phyloP scores from a whole-genome alignment of 768 basidiomycete genomes.

The Boletus reticulatus region DNA sequence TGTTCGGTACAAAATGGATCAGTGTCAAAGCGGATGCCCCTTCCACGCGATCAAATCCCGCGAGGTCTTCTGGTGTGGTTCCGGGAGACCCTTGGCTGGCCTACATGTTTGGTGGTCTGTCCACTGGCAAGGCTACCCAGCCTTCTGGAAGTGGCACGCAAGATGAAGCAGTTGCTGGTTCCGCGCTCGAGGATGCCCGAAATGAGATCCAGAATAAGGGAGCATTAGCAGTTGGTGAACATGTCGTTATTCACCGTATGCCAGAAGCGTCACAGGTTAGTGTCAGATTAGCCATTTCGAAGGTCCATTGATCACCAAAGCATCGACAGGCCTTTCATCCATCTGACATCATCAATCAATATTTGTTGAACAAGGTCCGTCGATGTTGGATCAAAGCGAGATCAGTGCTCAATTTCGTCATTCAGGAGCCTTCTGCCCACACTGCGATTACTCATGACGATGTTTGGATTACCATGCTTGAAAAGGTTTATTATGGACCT shows the following conservation, averaged over 20 bases:
- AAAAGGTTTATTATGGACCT: neutral
- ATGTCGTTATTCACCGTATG: neutral
- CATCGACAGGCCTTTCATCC: slow-evolving; percentile 9
- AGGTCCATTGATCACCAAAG: neutral
- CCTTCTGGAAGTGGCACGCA: neutral
- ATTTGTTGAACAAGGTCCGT: neutral
- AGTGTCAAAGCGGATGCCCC: neutral
- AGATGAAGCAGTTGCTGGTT: neutral
- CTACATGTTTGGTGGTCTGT: neutral
- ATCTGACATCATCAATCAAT: slow-evolving; percentile 10
- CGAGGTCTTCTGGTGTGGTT: neutral
- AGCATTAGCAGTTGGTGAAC: neutral
- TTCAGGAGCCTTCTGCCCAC: neutral
- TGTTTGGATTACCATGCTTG: slow-evolving; percentile 4
- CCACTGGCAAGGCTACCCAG: neutral
- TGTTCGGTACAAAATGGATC: neutral
- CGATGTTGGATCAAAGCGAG: neutral
- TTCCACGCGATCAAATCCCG: neutral
- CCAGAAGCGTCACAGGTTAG: slow-evolving; percentile 3
- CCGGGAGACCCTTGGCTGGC: neutral
- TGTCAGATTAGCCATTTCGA: too few species aligned
- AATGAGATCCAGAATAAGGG: neutral
- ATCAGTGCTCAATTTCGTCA: neutral
- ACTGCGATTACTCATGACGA: slow-evolving; percentile 5
- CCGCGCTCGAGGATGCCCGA: neutral